A percentile compares a stretch with the other conserved stretches of the same genome.
Evolutionary conservation across 257 asterid genomes (phyloP).

Genomic region (Prunella vulgaris): DNA sequence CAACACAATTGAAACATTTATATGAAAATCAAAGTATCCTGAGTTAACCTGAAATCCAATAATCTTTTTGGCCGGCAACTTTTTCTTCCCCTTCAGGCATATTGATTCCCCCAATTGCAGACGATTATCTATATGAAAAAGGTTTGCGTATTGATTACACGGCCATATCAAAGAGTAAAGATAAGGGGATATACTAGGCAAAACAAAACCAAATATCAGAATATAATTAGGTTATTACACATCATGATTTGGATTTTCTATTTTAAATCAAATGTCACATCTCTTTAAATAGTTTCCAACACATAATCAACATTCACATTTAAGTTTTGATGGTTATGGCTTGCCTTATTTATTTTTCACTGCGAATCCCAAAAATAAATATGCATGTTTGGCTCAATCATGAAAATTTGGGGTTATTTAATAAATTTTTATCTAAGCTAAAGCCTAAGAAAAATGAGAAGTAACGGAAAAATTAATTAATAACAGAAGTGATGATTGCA

Average conservation of each 20-base stretch:
- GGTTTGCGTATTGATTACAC: not conserved
- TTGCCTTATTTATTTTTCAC: no score
- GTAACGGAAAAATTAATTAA: no score
- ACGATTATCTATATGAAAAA: slow-evolving; percentile 43
- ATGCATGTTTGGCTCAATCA: no score
- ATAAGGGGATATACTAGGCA: not conserved
- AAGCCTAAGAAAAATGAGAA: no score
- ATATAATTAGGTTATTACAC: not conserved
- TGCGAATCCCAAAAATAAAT: no score
- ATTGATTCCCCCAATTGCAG: slow-evolving; percentile 63
- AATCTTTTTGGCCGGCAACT: slow-evolving; percentile 60
- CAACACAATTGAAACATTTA: not conserved
- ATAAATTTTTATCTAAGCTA: no score
- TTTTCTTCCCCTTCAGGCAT: slow-evolving; percentile 68
- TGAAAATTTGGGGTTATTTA: no score
- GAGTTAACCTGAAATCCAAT: slow-evolving; percentile 77
- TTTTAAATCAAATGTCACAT: no score
- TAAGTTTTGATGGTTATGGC: no score
- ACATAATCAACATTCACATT: no score
- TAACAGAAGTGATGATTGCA: not conserved
- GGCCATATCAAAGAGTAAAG: not conserved
- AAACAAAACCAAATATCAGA: not conserved
- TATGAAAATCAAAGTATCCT: not conserved
- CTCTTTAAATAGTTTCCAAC: no score
- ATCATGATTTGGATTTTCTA: no score